Base-by-base conservation (phyloP, 2,329 filamentous ascomycete species). In the Venturia nashicola region DNA sequence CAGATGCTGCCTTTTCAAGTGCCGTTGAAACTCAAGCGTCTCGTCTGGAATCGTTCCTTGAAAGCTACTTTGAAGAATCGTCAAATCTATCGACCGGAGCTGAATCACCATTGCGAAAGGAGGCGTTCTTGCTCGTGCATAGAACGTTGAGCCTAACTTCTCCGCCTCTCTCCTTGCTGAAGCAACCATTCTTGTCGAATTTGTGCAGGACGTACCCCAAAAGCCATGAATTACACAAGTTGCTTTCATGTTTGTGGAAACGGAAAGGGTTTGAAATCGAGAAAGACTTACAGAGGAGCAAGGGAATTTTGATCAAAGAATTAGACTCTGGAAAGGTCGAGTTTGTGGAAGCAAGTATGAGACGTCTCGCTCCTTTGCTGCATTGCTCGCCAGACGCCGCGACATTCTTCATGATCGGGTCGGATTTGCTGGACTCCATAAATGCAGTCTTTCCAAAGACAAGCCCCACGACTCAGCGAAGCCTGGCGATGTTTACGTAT, bases 371-470 rank as follows among this genome's bases (percentile, higher is more conserved):
- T 65, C 80, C 84, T 61, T 75, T 92, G 4, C 75, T 91, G 5
- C 80, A 84, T 68, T 79, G 78, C 7, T 90, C 86, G 5, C 78
- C 84, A 0, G 77, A 80, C 32, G 76, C 76, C 55, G 83, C 80
- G 39, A 74, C 77, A 7, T 79, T 89, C 68, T 86, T 96, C 69
- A 83, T 96, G 68, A 88, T 88, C 0, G 93, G 93, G 0, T 91
- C 89, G 61, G 93, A 97, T 74, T 93, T 94, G 69, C 75, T 96
- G 23, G 93, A 97, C 72, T 85, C 88, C 0, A 79, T 96, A 14
- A 78, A 84, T 44, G 77, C 77, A 61, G 86, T 86, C 66, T 92
- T 87, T 73, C 80, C 78, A 60, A 81, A 86, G 65, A 85, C 84
- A 73, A 83, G 86, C 64, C 81, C 83, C 27, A 68, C 71, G 20